Evolutionary conservation across 2,329 filamentous ascomycete species (phyloP).

Genomic region (Meredithiella fracta): DNA sequence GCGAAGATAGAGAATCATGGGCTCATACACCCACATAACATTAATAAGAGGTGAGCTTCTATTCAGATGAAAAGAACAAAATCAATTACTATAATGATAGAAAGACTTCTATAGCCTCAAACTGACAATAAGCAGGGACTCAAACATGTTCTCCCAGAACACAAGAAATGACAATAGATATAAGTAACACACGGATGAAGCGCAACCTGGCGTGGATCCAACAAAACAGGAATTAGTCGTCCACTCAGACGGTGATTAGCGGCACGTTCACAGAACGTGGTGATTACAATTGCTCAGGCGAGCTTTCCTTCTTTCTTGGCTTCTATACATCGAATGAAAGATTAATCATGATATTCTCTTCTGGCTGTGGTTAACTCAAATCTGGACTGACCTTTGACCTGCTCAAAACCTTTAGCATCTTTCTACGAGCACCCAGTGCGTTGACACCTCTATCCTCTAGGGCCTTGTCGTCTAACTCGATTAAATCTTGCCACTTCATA

Average conservation of each 20-base stretch:
- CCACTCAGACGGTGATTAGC: background rate
- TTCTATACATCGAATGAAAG: slow-evolving; percentile 5
- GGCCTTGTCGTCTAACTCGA: slow-evolving; percentile 84
- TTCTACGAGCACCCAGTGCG: slow-evolving; percentile 80
- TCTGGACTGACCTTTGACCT: slow-evolving; percentile 53
- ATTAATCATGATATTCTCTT: no score
- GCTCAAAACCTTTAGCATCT: slow-evolving; percentile 99
- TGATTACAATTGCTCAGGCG: slow-evolving; percentile 2
- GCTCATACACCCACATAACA: no score
- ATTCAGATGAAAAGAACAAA: no score
- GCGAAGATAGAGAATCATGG: no score
- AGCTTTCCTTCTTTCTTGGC: slow-evolving; percentile 14
- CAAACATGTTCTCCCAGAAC: background rate
- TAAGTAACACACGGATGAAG: slow-evolving; percentile 4
- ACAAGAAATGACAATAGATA: slow-evolving; percentile 3
- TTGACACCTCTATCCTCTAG: slow-evolving; percentile 88
- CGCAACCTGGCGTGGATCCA: slow-evolving; percentile 2
- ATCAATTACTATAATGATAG: background rate
- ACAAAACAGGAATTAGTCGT: background rate
- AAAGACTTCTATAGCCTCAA: background rate
- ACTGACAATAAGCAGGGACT: slow-evolving; percentile 1
- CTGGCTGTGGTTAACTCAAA: background rate
- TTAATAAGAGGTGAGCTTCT: no score
- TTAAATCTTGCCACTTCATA: slow-evolving; percentile 84
- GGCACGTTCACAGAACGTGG: slow-evolving; percentile 2